Evolutionary conservation across 2,329 filamentous ascomycete species (phyloP).

Genomic region (Cercospora beticola): DNA sequence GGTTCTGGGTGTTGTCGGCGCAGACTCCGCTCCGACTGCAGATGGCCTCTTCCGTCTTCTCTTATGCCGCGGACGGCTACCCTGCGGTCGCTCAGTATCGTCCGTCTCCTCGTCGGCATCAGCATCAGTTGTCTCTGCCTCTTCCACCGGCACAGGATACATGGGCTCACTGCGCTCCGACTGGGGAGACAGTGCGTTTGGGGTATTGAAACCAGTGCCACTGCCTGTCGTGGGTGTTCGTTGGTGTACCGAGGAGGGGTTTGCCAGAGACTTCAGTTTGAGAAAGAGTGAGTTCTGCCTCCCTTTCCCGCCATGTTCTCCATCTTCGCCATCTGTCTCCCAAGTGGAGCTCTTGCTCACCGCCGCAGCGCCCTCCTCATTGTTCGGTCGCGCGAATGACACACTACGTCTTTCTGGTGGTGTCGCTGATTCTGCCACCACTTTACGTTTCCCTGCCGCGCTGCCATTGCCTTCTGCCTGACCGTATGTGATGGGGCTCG

Average conservation of each 20-base stretch:
- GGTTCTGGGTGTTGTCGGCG: slow-evolving; percentile 64
- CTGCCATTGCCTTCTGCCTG: slow-evolving; percentile 6
- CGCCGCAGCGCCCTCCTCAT: slow-evolving; percentile 21
- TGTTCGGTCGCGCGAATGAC: slow-evolving; percentile 33
- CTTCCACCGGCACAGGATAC: slow-evolving; percentile 31
- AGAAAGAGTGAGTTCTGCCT: slow-evolving; percentile 33
- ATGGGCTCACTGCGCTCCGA: slow-evolving; percentile 37
- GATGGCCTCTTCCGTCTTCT: slow-evolving; percentile 61
- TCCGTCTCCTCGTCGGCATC: slow-evolving; percentile 46
- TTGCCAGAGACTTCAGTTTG: slow-evolving; percentile 34
- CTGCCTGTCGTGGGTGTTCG: slow-evolving; percentile 14
- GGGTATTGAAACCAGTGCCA: slow-evolving; percentile 23
- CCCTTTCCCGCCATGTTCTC: slow-evolving; percentile 21
- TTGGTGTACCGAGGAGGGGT: slow-evolving; percentile 19
- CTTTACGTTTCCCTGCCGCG: background rate
- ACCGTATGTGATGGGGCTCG: slow-evolving; percentile 4
- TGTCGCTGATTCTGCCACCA: slow-evolving; percentile 18
- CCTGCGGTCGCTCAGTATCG: slow-evolving; percentile 45
- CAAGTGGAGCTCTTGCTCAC: slow-evolving; percentile 30
- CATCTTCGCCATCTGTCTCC: slow-evolving; percentile 32
- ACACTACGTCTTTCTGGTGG: slow-evolving; percentile 33
- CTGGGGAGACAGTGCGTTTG: slow-evolving; percentile 33
- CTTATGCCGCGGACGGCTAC: slow-evolving; percentile 60
- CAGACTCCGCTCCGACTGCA: slow-evolving; percentile 58
- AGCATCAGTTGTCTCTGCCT: slow-evolving; percentile 52